Percentiles rank a stretch among this genome's conserved stretches.
These are phyloP conservation scores for Endoconidiophora polonica DNA, from an alignment of 2,329 filamentous ascomycete species.

Conservation along the genomic window DNA sequence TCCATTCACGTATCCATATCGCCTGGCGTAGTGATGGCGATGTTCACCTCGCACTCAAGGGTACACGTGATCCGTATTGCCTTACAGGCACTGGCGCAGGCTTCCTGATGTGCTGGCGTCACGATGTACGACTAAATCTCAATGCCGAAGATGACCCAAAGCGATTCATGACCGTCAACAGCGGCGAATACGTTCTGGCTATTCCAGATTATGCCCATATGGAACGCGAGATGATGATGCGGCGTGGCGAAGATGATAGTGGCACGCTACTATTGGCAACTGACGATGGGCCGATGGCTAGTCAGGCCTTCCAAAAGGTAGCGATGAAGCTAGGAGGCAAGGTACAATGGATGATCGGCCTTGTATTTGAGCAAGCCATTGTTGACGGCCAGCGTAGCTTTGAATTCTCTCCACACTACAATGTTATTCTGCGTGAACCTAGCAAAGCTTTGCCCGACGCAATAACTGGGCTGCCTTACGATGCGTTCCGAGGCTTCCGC, in stretches of 20 bases:
- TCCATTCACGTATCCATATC: conserved; percentile 78
- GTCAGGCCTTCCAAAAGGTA: conserved; percentile 87
- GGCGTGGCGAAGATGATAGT: conserved; percentile 33
- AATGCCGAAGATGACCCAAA: conserved; percentile 74
- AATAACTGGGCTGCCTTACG: conserved; percentile 44
- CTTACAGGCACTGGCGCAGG: conserved; percentile 86
- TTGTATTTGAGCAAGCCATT: conserved; percentile 81
- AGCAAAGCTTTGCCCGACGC: conserved; percentile 45
- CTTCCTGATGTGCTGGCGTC: conserved; percentile 97
- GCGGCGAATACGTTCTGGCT: conserved; percentile 85
- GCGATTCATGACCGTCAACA: conserved; percentile 89
- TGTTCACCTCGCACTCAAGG: conserved; percentile 84
- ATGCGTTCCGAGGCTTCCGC: conserved; percentile 91
- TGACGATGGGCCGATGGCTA: background rate
- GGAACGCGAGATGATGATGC: conserved; percentile 47
- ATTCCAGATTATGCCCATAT: conserved; percentile 87
- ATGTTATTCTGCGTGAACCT: conserved; percentile 72
- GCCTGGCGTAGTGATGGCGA: conserved; percentile 93
- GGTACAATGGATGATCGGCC: conserved; percentile 77
- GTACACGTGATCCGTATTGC: conserved; percentile 78
- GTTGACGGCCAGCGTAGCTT: conserved; percentile 60
- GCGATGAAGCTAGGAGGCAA: conserved; percentile 97
- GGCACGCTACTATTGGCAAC: background rate
- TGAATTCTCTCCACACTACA: conserved; percentile 81
- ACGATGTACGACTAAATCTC: conserved; percentile 76